Evolutionary conservation across 2,329 filamentous ascomycete genomes (phyloP), one percentile per base, ranked within the genome.

Genomic region (Stagonosporopsis tanaceti): DNA sequence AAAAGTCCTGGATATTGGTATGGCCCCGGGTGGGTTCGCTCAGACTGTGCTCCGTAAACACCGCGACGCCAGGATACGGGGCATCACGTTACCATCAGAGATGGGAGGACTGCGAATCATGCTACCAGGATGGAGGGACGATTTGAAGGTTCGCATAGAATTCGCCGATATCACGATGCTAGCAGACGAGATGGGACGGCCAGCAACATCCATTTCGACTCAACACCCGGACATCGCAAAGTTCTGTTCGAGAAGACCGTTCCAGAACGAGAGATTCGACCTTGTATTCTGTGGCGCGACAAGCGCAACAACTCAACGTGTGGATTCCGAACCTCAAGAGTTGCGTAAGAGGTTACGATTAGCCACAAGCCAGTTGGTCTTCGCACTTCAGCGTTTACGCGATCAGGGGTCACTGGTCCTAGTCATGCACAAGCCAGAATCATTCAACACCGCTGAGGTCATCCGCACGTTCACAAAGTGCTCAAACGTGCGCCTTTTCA

Each of bases 1-100:
- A 6, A 42, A 41, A 9, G 74, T 86, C 20, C 78, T 87, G 1
- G 84, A 87, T 60, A 75, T 85, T 59, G 85, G 84, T 67, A 80
- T 83, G 74, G 84, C 84, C 0, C 84, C 84, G 0, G 84, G 84
- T 4, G 84, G 81, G 1, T 87, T 84, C 60, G 68, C 81, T 2
- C 58, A 63, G 0, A 71, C 68, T 8, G 77, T 77, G 0, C 59
- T 84, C 25, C 34, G 66, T 4, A 57, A 62, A 11, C 81, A 80
- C 46, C 77, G 70, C 0, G 32, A 45, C 0, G 73, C 80, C 3
- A 68, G 69, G 17, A 65, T 76, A 15, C 70, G 63, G 1, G 78
- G 73, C 0, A 77, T 85, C 53, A 84, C 66, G 28, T 69, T 85
- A 1, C 79, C 81, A 0, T 9, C 50, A 0, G 38, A 63, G 0